Evolutionary conservation across 2,329 filamentous ascomycete genomes (phyloP), one percentile per base, ranked within the genome.

Genomic region (Magnaporthiopsis poae): DNA sequence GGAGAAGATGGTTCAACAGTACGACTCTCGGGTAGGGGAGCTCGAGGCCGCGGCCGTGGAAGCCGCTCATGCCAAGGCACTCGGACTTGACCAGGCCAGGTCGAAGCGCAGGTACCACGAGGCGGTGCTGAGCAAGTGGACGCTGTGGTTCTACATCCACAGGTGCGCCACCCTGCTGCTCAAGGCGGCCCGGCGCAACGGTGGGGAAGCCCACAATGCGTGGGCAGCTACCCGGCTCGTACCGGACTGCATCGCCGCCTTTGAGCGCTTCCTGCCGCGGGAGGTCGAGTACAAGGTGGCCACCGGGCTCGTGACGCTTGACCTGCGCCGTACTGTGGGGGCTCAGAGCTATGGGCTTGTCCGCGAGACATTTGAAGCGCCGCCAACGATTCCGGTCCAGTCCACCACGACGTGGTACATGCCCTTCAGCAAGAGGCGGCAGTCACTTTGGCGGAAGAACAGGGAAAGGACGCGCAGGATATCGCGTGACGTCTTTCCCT

Each of bases 211-310:
- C 39, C 68, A 67, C 31, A 13, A 72, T 0, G 65, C 60, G 67
- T 33, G 60, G 68, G 64, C 3, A 63, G 64, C n/a, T 33, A 39
- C 46, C 12, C 71, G 73, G 21, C 66, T 74, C 0, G 70, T 84
- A 3, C 83, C 82, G 0, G 71, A 74, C 9, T 70, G 81, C 36
- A 69, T 84, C n/a, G 72, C 75, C 62, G 80, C 83, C 70, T 85
- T 83, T 75, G 72, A 72, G 15, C 75, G 77, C 60, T 82, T 84
- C 67, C 66, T 85, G 9, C 78, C 78, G 0, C 73, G 74, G 29
- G 68, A 70, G 2, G 69, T 79, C 12, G 63, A 66, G 35, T 81
- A 82, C 68, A 71, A 68, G 39, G 78, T 75, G 0, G 68, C 71
- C 1, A 74, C 73, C 0, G 82, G 82, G 0, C 66, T 71, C n/a